phyloP scores from a whole-genome alignment of 208 protist genomes.

The Trypanosoma cruzi region DNA sequence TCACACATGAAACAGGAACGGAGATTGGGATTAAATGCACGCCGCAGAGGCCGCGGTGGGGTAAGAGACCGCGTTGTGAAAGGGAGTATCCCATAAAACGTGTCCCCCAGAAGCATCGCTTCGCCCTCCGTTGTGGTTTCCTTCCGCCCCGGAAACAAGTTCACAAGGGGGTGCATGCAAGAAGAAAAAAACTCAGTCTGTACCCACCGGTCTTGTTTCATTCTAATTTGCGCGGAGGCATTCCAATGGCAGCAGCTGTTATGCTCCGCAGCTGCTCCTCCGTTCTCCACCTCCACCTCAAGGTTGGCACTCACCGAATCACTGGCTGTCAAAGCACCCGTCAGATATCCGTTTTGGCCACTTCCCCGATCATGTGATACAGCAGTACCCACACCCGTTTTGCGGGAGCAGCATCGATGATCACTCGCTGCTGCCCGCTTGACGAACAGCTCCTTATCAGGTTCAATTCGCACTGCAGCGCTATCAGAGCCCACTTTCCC shows the following conservation, averaged over 20 bases:
- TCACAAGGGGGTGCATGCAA: not conserved
- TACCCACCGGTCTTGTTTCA: not conserved
- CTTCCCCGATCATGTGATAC: not conserved
- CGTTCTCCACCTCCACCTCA: not conserved
- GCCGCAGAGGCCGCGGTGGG: slow-evolving; percentile 7
- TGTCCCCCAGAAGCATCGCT: not conserved
- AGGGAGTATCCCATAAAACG: not conserved
- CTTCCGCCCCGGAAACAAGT: not conserved
- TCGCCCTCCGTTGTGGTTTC: not conserved
- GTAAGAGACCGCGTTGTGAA: not conserved
- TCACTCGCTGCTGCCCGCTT: not conserved
- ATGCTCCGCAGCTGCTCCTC: not conserved
- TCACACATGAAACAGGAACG: not conserved
- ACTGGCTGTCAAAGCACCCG: not conserved
- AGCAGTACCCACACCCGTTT: not conserved
- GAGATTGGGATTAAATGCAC: not conserved
- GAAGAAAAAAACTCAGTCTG: not conserved
- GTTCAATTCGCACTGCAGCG: not conserved
- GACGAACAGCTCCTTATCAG: not conserved
- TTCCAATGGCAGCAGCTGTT: not conserved
- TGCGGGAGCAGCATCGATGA: not conserved
- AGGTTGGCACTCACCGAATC: not conserved
- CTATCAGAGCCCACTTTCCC: not conserved
- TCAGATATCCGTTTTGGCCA: not conserved
- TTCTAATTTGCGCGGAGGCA: not conserved